A percentile compares a stretch with the other conserved stretches of the same genome.
Evolutionary conservation across 2,329 filamentous ascomycete species (phyloP).

Genomic region (Aspergillus vadensis): DNA sequence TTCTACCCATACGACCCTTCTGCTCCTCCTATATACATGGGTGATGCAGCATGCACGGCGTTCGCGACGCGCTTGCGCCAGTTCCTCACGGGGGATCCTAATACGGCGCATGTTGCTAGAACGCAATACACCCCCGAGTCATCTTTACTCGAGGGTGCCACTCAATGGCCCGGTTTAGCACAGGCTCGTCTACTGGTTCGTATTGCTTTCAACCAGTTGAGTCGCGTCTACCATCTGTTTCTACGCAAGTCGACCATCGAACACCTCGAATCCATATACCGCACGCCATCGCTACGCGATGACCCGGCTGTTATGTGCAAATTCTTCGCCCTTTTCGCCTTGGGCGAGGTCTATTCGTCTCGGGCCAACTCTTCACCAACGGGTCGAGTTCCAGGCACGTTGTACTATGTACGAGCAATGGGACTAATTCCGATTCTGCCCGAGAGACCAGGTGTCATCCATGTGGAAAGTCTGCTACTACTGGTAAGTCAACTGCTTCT

Average conservation of each 20-base stretch:
- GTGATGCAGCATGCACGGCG: slow-evolving; percentile 37
- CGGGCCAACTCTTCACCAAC: slow-evolving; percentile 24
- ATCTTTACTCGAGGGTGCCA: slow-evolving; percentile 16
- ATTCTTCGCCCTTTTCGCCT: slow-evolving; percentile 45
- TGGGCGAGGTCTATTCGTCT: slow-evolving; percentile 46
- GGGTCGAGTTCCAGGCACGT: slow-evolving; percentile 39
- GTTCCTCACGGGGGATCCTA: slow-evolving; percentile 25
- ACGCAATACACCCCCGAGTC: slow-evolving; percentile 28
- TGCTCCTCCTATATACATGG: slow-evolving; percentile 31
- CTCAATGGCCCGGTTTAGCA: slow-evolving; percentile 31
- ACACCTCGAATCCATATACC: slow-evolving; percentile 35
- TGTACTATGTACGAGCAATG: slow-evolving; percentile 43
- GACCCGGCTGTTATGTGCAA: slow-evolving; percentile 41
- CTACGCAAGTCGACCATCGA: slow-evolving; percentile 38
- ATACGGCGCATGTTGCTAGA: slow-evolving; percentile 25
- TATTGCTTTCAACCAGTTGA: slow-evolving; percentile 34
- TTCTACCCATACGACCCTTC: slow-evolving; percentile 31
- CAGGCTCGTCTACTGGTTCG: slow-evolving; percentile 34
- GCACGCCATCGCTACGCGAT: slow-evolving; percentile 21
- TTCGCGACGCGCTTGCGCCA: slow-evolving; percentile 38
- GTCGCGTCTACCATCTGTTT: slow-evolving; percentile 32
- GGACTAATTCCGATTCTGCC: slow-evolving; percentile 40
- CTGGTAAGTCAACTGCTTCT: slow-evolving; percentile 26
- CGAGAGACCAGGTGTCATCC: slow-evolving; percentile 44
- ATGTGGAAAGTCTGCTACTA: slow-evolving; percentile 43